Evolutionary conservation across 345 rosid species (phyloP).

Genomic region (Corchorus olitorius): DNA sequence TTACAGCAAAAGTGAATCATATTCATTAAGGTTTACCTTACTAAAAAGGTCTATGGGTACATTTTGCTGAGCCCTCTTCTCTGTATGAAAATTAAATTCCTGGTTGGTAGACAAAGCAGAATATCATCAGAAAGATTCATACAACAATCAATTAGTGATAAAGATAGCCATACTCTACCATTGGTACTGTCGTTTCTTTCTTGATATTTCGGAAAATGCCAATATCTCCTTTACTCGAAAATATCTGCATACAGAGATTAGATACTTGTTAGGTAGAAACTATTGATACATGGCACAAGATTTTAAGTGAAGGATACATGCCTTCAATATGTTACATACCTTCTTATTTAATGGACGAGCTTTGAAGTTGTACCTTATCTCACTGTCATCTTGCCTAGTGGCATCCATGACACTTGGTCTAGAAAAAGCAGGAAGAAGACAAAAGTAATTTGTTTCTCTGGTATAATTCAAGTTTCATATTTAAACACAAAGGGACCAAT

Average conservation of each 20-base stretch:
- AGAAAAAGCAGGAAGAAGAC: slow-evolving; percentile 23
- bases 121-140: slow-evolving; percentile 15
- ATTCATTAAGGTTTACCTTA: slow-evolving; percentile 54
- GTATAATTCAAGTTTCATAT: background rate
- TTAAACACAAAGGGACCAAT: background rate
- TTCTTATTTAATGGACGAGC: slow-evolving; percentile 73
- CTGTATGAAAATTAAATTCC: slow-evolving; percentile 75
- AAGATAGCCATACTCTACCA: slow-evolving; percentile 46
- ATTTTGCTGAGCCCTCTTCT: slow-evolving; percentile 58
- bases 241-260: slow-evolving; percentile 48
- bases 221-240: slow-evolving; percentile 78
- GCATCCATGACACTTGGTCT: slow-evolving; percentile 48
- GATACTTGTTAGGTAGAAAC: background rate
- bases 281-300: background rate
- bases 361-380: slow-evolving; percentile 46
- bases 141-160: slow-evolving; percentile 7
- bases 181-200: slow-evolving; percentile 74
- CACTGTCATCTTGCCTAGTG: slow-evolving; percentile 42
- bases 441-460: slow-evolving; percentile 2
- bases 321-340: slow-evolving; percentile 43
- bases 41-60: slow-evolving; percentile 81
- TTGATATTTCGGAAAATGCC: slow-evolving; percentile 71
- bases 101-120: slow-evolving; percentile 31
- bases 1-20: background rate
- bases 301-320: slow-evolving; percentile 21